Evolutionary conservation across 768 basidiomycete genomes (phyloP).

Genomic region (Tulasnella sp.): DNA sequence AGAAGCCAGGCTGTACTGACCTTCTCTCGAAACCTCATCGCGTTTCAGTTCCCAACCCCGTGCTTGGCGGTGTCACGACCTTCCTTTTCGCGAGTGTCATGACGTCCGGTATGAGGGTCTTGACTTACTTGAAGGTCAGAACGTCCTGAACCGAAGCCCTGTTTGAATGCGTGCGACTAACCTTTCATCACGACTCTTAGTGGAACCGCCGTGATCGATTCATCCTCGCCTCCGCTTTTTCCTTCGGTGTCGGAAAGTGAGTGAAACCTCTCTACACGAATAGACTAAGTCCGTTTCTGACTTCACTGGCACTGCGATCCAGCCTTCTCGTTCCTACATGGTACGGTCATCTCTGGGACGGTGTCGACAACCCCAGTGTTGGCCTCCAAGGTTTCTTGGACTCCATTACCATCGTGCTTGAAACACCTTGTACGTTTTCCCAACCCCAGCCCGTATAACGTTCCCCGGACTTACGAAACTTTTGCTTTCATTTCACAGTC

Average conservation of each 20-base stretch:
- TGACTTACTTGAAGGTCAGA: constrained; percentile 41
- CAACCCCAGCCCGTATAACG: background rate
- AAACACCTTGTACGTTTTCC: constrained; percentile 62
- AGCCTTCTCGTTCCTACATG: constrained; percentile 58
- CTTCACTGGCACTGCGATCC: constrained; percentile 47
- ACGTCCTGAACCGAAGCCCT: constrained; percentile 13
- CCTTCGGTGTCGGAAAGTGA: constrained; percentile 33
- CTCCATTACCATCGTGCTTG: constrained; percentile 71
- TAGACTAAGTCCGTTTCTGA: background rate
- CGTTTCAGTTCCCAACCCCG: constrained; percentile 58
- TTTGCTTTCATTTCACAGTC: constrained; percentile 34
- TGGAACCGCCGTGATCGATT: constrained; percentile 44
- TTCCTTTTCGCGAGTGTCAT: constrained; percentile 75
- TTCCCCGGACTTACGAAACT: background rate
- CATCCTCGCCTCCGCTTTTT: constrained; percentile 29
- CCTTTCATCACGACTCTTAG: constrained; percentile 1
- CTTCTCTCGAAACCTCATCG: background rate
- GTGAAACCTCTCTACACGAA: constrained; percentile 18
- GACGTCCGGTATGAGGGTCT: constrained; percentile 61
- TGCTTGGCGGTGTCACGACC: constrained; percentile 78
- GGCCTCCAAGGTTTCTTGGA: constrained; percentile 63
- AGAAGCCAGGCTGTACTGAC: background rate
- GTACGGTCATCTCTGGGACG: constrained; percentile 63
- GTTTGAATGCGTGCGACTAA: background rate
- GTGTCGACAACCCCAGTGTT: constrained; percentile 43